Evolutionary conservation across 345 rosid genomes (phyloP).

Genomic region (Citrus medica): DNA sequence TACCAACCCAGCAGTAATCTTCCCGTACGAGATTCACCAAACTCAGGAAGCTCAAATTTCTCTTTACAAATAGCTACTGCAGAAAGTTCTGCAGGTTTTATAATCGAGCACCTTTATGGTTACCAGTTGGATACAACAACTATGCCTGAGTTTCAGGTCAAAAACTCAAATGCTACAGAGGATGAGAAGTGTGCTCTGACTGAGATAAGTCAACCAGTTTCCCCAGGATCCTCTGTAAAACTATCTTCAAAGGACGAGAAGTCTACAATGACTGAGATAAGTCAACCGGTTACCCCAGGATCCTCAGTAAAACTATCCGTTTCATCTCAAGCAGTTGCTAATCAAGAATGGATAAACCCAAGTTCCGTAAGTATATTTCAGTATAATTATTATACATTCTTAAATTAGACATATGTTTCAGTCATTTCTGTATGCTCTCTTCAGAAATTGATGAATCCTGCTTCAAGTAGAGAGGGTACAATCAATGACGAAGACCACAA

Average conservation of each 20-base stretch:
- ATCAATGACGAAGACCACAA: no score
- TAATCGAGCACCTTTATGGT: slow-evolving; percentile 21
- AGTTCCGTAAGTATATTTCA: slow-evolving; percentile 38
- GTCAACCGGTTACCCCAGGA: slow-evolving; percentile 23
- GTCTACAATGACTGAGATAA: slow-evolving; percentile 2
- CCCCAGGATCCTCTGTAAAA: slow-evolving; percentile 15
- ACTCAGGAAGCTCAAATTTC: slow-evolving; percentile 29
- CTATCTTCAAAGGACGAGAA: not conserved
- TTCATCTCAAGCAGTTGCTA: slow-evolving; percentile 13
- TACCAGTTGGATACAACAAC: slow-evolving; percentile 18
- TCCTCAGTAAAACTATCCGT: slow-evolving; percentile 13
- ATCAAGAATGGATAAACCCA: slow-evolving; percentile 24
- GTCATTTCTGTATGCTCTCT: slow-evolving; percentile 11
- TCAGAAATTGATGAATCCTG: slow-evolving; percentile 28
- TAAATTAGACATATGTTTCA: slow-evolving; percentile 18
- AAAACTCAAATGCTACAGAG: slow-evolving; percentile 18
- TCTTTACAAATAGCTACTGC: slow-evolving; percentile 22
- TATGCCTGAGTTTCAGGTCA: slow-evolving; percentile 23
- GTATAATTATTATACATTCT: not conserved
- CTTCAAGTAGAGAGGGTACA: no score
- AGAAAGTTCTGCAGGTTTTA: slow-evolving; percentile 25
- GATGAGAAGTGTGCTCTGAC: slow-evolving; percentile 6
- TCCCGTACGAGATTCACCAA: slow-evolving; percentile 32
- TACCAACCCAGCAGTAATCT: slow-evolving; percentile 21
- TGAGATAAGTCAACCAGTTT: slow-evolving; percentile 21